phyloP scores from a whole-genome alignment of 2,329 filamentous ascomycete genomes.

The Emydomyces testavorans region DNA sequence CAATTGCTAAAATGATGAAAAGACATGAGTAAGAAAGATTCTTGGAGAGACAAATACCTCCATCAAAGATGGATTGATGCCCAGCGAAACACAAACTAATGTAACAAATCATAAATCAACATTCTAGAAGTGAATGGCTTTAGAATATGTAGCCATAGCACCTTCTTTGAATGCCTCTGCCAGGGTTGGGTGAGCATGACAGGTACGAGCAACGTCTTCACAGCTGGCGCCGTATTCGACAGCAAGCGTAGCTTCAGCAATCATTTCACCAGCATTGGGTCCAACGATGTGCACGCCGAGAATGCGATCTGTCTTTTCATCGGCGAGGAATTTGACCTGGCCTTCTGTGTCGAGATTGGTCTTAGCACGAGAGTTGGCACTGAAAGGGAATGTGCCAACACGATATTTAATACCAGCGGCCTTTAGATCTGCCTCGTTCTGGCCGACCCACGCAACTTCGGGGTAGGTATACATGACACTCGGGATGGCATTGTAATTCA shows the following conservation, averaged over 20 bases:
- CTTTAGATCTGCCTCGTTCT: conserved; percentile 95
- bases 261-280: conserved; percentile 96
- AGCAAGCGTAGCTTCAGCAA: conserved; percentile 89
- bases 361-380: conserved; percentile 96
- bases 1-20: conserved; percentile 10
- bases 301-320: conserved; percentile 91
- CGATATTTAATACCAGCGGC: conserved; percentile 81
- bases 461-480: conserved; percentile 99
- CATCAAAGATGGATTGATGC: neutral
- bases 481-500: conserved; percentile 97
- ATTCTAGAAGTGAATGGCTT: conserved; percentile 83
- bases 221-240: conserved; percentile 92
- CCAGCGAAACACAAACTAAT: neutral
- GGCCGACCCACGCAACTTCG: conserved; percentile 96
- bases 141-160: conserved; percentile 91
- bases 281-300: conserved; percentile 95
- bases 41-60: conserved; percentile 1
- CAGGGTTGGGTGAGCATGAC: conserved; percentile 91
- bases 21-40: neutral
- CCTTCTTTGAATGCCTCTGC: conserved; percentile 99
- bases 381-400: conserved; percentile 89
- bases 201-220: conserved; percentile 89
- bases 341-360: conserved; percentile 95
- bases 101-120: neutral
- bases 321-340: conserved; percentile 91